These are phyloP conservation scores for Globisporangium yorkense DNA, from an alignment of 352 stramenopile genomes.

Conservation along the genomic window DNA sequence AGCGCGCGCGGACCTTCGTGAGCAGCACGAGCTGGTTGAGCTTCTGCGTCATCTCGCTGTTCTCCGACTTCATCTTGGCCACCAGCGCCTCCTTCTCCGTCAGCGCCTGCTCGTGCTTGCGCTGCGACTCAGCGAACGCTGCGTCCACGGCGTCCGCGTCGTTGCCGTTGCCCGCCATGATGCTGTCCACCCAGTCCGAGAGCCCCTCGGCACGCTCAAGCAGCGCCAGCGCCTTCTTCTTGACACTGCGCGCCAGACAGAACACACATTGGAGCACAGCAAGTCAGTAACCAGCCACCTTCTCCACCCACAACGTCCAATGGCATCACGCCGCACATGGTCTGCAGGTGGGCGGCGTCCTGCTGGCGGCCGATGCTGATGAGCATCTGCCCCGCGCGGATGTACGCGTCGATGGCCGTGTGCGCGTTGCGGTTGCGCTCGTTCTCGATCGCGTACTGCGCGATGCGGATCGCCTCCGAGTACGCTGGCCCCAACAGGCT, in stretches of 20 bases:
- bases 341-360: slow-evolving; percentile 51
- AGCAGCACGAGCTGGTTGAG: slow-evolving; percentile 61
- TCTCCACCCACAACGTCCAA: not conserved
- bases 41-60: slow-evolving; percentile 47
- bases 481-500: slow-evolving; percentile 55
- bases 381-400: slow-evolving; percentile 56
- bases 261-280: not conserved
- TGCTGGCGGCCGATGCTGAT: slow-evolving; percentile 62
- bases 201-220: slow-evolving; percentile 70
- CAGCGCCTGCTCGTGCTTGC: slow-evolving; percentile 28
- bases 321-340: slow-evolving; percentile 28
- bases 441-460: slow-evolving; percentile 63
- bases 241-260: slow-evolving; percentile 25
- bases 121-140: slow-evolving; percentile 46
- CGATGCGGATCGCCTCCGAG: slow-evolving; percentile 47
- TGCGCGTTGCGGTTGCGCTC: slow-evolving; percentile 55
- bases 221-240: slow-evolving; percentile 69
- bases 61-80: slow-evolving; percentile 51
- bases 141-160: slow-evolving; percentile 27
- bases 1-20: slow-evolving; percentile 44
- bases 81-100: slow-evolving; percentile 60
- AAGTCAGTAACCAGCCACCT: not conserved
- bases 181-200: slow-evolving; percentile 49
- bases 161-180: slow-evolving; percentile 23
- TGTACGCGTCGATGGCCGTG: slow-evolving; percentile 72